Base-by-base conservation (phyloP, 495 filamentous ascomycete species). In the Talaromyces stipitatus region DNA sequence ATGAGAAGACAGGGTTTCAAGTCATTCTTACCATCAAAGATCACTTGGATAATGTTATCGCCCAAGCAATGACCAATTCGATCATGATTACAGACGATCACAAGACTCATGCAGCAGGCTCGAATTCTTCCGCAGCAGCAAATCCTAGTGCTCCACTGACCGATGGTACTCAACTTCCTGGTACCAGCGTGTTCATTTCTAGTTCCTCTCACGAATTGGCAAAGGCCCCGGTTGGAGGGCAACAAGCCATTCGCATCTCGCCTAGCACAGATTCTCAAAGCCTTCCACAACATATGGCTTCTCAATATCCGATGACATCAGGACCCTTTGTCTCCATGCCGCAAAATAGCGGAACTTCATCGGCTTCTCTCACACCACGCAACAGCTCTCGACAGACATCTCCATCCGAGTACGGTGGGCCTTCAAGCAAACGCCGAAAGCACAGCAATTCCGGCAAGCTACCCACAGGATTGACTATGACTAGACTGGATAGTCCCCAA, bases 41-140 rank as follows among this genome's bases (percentile, higher is more conserved):
- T 72, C 80, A 85, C 60, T 63, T 79, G 54, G 85, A 82, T 64
- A 83, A 84, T 41, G 70, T 95, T 20, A 69, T 96, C 50, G 87
- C 91, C 18, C 92, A 97, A 64, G 80, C 82, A n/a, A 85, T 96
- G 24, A 91, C 90, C 4, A 81, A 83, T 30, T 86, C 90, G 0
- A 94, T 96, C 55, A 87, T 96, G 79, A 96, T 97, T 62, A 97
- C 92, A 1, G 92, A 97, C 69, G 92, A 97, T 66, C 92, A 97
- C 72, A 97, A 97, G 69, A 92, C 90, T 2, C 85, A 88, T 57
- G 23, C 54, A n/a, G 54, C 54, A 55, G 33, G 29, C 7, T 55
- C 71, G 11, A 71, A 78, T 41, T 71, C 78, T 57, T 57, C 74
- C 22, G 67, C 69, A 1, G 63, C 62, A 14, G 60, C 72, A 27